Percentiles rank a stretch among this genome's conserved stretches.
Conservation (phyloP, 345 rosid genomes). For the Draba incana region DNA sequence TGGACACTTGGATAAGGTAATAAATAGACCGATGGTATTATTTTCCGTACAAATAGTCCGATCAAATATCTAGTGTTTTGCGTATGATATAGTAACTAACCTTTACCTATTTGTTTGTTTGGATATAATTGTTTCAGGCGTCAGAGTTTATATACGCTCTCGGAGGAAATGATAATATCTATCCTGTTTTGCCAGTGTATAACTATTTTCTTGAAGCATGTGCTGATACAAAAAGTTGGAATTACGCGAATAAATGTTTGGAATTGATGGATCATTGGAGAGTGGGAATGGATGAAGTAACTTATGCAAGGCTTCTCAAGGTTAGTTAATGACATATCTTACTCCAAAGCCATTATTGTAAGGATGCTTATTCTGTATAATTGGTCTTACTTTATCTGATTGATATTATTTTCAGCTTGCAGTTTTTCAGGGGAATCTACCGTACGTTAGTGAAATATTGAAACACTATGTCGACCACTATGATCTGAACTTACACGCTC, state of each 20-base stretch:
- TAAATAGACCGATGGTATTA: background rate
- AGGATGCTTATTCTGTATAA: background rate
- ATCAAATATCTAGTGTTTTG: background rate
- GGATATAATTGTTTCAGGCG: slow-evolving; percentile 56
- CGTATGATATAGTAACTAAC: background rate
- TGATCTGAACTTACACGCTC: slow-evolving; percentile 48
- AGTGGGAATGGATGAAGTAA: slow-evolving; percentile 74
- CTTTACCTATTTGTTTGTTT: slow-evolving; percentile 5
- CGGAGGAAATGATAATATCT: slow-evolving; percentile 42
- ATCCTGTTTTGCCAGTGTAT: slow-evolving; percentile 54
- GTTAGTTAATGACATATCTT: slow-evolving; percentile 44
- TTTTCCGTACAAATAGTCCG: slow-evolving; percentile 31
- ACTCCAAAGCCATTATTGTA: background rate
- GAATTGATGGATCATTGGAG: slow-evolving; percentile 71
- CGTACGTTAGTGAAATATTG: slow-evolving; percentile 66
- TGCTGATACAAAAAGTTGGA: slow-evolving; percentile 42
- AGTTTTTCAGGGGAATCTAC: slow-evolving; percentile 62
- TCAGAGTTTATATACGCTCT: slow-evolving; percentile 53
- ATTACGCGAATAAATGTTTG: slow-evolving; percentile 65
- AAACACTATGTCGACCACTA: slow-evolving; percentile 63
- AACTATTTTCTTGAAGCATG: slow-evolving; percentile 70
- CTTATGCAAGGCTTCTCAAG: slow-evolving; percentile 78
- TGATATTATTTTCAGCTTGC: slow-evolving; percentile 66
- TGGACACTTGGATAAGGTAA: slow-evolving; percentile 81
- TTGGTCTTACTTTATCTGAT: slow-evolving; percentile 28